These are phyloP conservation scores for Exutisphaerella laricina DNA, from an alignment of 2,329 filamentous ascomycete genomes.

Conservation along the genomic window DNA sequence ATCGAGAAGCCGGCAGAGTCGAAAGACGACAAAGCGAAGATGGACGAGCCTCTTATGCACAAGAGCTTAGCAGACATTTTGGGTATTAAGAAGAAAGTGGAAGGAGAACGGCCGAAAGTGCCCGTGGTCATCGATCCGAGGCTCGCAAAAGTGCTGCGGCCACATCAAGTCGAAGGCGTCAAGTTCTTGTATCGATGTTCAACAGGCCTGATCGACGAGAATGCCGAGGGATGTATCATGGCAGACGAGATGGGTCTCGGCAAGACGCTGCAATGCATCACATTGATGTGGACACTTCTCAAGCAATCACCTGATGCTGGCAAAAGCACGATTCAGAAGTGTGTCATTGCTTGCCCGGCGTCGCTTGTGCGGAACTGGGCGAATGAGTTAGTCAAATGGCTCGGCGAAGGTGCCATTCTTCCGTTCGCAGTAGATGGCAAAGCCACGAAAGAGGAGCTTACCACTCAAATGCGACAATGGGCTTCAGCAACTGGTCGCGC, in stretches of 20 bases:
- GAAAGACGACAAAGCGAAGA: slow-evolving; percentile 41
- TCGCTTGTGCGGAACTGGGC: slow-evolving; percentile 98
- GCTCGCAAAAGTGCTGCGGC: slow-evolving; percentile 81
- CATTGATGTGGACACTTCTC: slow-evolving; percentile 90
- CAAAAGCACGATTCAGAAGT: slow-evolving; percentile 89
- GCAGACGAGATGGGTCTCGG: slow-evolving; percentile 98
- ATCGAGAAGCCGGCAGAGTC: slow-evolving; percentile 41
- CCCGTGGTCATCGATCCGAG: slow-evolving; percentile 93
- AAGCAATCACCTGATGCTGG: slow-evolving; percentile 97
- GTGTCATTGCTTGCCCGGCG: slow-evolving; percentile 92
- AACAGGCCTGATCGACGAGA: slow-evolving; percentile 89
- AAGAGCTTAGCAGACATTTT: slow-evolving; percentile 94
- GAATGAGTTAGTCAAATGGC: slow-evolving; percentile 94
- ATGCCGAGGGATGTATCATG: slow-evolving; percentile 98
- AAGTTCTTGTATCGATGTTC: slow-evolving; percentile 95
- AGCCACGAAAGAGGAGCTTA: slow-evolving; percentile 88
- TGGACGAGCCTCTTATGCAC: slow-evolving; percentile 79
- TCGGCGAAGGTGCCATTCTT: slow-evolving; percentile 81
- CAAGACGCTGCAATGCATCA: slow-evolving; percentile 95
- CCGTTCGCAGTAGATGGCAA: slow-evolving; percentile 98
- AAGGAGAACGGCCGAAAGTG: slow-evolving; percentile 79
- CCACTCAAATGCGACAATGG: slow-evolving; percentile 87
- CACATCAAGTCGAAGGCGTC: slow-evolving; percentile 96
- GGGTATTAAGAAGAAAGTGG: slow-evolving; percentile 75
- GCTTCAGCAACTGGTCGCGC: slow-evolving; percentile 84